Percentiles rank a stretch among this genome's conserved stretches.
Conservation (phyloP, 2,329 filamentous ascomycete species). For the Calycina herbarum region DNA sequence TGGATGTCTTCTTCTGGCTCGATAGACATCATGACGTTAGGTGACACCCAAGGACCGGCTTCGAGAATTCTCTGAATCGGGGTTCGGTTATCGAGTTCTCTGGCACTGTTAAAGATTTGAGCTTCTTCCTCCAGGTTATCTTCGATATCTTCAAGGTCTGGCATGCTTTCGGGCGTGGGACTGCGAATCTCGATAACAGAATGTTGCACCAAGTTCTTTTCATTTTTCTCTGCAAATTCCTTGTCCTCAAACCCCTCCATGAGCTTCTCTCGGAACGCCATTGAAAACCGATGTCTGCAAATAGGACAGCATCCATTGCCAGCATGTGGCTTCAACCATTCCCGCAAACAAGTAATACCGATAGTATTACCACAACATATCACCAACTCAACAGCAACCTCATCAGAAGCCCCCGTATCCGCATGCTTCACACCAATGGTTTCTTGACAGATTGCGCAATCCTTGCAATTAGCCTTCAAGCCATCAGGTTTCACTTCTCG, state of each 20-base stretch:
- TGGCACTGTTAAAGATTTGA: background rate
- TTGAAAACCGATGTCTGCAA: conserved; percentile 23
- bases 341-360: conserved; percentile 24
- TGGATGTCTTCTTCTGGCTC: background rate
- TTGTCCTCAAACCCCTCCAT: conserved; percentile 11
- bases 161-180: background rate
- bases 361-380: conserved; percentile 30
- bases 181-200: background rate
- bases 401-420: conserved; percentile 13
- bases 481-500: conserved; percentile 9
- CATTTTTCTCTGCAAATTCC: background rate
- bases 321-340: conserved; percentile 18
- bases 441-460: conserved; percentile 29
- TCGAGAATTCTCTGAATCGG: background rate
- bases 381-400: conserved; percentile 23
- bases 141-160: background rate
- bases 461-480: conserved; percentile 15
- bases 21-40: background rate
- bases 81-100: background rate
- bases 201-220: background rate
- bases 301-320: conserved; percentile 19
- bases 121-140: background rate
- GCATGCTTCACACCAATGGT: conserved; percentile 16
- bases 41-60: background rate
- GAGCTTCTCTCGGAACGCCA: conserved; percentile 20